Conservation (phyloP, 306 rosid genomes). For the Quercus dentata region DNA sequence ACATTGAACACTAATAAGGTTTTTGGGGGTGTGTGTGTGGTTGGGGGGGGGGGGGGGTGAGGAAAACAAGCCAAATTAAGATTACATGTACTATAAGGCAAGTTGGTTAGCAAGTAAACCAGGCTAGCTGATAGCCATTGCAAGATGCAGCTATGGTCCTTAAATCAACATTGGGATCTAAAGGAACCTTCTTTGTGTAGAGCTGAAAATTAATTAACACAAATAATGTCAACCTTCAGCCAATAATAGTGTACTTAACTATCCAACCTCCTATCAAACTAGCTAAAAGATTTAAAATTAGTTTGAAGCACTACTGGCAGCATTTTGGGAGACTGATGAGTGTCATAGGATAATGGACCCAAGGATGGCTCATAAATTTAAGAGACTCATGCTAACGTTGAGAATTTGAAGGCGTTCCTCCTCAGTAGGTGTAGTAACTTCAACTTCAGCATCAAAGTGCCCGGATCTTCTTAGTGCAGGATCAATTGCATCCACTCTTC, state of each 20-base stretch:
- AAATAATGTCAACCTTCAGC: slow-evolving; percentile 8
- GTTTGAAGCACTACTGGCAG: background rate
- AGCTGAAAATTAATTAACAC: slow-evolving; percentile 45
- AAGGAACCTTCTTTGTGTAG: slow-evolving; percentile 65
- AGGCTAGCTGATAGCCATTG: slow-evolving; percentile 89
- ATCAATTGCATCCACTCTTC: slow-evolving; percentile 79
- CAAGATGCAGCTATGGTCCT: slow-evolving; percentile 70
- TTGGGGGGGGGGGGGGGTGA: too few species aligned
- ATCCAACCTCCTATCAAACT: slow-evolving; percentile 10
- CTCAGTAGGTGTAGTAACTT: slow-evolving; percentile 76
- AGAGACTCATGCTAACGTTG: slow-evolving; percentile 43
- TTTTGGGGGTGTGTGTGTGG: too few species aligned
- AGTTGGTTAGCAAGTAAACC: too few species aligned
- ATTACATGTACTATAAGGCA: too few species aligned
- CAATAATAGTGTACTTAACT: slow-evolving; percentile 3
- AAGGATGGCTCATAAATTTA: background rate
- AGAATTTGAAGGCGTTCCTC: slow-evolving; percentile 81
- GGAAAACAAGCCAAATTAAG: too few species aligned
- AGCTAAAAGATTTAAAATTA: background rate
- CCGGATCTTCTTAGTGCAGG: slow-evolving; percentile 89
- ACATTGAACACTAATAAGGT: too few species aligned
- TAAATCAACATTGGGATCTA: slow-evolving; percentile 54
- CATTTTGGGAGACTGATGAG: background rate
- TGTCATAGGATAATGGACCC: background rate
- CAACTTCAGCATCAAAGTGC: slow-evolving; percentile 86